phyloP scores from a whole-genome alignment of 1,139 yeast genomes.

The Suhomyces bolitotheri region DNA sequence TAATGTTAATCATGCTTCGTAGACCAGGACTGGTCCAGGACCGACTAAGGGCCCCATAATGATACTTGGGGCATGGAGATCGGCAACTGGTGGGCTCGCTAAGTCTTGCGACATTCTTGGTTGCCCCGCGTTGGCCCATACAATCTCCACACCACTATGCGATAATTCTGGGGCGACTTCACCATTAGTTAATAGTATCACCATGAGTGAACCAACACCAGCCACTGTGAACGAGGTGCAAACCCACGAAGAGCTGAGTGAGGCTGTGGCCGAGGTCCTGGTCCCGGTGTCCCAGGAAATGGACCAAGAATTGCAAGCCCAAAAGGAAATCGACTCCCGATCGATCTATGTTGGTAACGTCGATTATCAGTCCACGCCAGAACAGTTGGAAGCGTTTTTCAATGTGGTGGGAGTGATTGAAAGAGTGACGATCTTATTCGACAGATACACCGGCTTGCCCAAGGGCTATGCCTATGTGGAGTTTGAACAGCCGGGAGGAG shows the following conservation, averaged over 20 bases:
- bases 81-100: too few relatives aligned
- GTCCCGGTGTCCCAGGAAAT: slow-evolving; percentile 24
- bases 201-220: not conserved
- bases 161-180: not conserved
- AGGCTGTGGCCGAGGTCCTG: not conserved
- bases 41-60: too few relatives aligned
- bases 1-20: too few relatives aligned
- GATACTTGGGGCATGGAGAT: too few relatives aligned
- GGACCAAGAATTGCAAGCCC: slow-evolving; percentile 29
- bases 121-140: too few relatives aligned
- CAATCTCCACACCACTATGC: too few relatives aligned
- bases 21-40: too few relatives aligned
- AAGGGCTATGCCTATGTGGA: slow-evolving; percentile 51
- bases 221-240: not conserved
- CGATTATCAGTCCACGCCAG: slow-evolving; percentile 44
- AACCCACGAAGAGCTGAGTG: not conserved
- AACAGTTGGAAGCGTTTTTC: slow-evolving; percentile 43
- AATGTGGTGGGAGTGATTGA: slow-evolving; percentile 36
- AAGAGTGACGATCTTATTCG: slow-evolving; percentile 43
- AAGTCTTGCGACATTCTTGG: too few relatives aligned
- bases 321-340: slow-evolving; percentile 37
- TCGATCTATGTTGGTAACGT: slow-evolving; percentile 49
- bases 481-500: slow-evolving; percentile 32
- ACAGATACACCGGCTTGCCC: slow-evolving; percentile 39
- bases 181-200: not conserved